A percentile compares a stretch with the other conserved stretches of the same genome.
Conservation (phyloP, 106 monocot genomes). For the Acorus calamus region DNA sequence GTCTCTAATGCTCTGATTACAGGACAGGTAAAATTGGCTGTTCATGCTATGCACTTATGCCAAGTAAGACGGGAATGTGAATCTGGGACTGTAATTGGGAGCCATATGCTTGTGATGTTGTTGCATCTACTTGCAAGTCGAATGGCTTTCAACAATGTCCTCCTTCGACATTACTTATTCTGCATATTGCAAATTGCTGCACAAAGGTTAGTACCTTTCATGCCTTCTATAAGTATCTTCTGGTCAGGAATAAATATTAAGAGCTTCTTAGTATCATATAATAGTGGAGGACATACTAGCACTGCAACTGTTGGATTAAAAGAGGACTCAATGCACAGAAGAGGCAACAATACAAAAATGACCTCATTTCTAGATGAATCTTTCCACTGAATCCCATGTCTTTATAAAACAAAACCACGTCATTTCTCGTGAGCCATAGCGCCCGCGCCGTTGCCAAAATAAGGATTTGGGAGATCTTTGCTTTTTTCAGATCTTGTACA, state of each 20-base stretch:
- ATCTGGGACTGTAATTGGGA: conserved; percentile 14
- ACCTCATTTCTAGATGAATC: too few relatives aligned
- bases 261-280: too few relatives aligned
- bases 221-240: background rate
- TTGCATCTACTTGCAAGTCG: conserved; percentile 52
- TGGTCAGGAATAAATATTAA: background rate
- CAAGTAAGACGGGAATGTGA: conserved; percentile 50
- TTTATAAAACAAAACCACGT: too few relatives aligned
- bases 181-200: conserved; percentile 90
- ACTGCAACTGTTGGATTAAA: too few relatives aligned
- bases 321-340: too few relatives aligned
- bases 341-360: too few relatives aligned
- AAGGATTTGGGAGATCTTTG: too few relatives aligned
- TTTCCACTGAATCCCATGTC: too few relatives aligned
- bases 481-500: too few relatives aligned
- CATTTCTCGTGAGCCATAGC: too few relatives aligned
- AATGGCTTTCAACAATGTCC: conserved; percentile 82
- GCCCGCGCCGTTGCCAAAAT: too few relatives aligned
- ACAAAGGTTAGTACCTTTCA: conserved; percentile 45
- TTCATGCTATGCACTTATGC: conserved; percentile 73
- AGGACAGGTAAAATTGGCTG: conserved; percentile 80
- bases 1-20: conserved; percentile 7
- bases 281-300: too few relatives aligned
- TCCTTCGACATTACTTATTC: conserved; percentile 77
- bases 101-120: conserved; percentile 43